A percentile compares a stretch with the other conserved stretches of the same genome.
Conservation (phyloP, 2,329 filamentous ascomycete species). For the Colletotrichum limetticola region DNA sequence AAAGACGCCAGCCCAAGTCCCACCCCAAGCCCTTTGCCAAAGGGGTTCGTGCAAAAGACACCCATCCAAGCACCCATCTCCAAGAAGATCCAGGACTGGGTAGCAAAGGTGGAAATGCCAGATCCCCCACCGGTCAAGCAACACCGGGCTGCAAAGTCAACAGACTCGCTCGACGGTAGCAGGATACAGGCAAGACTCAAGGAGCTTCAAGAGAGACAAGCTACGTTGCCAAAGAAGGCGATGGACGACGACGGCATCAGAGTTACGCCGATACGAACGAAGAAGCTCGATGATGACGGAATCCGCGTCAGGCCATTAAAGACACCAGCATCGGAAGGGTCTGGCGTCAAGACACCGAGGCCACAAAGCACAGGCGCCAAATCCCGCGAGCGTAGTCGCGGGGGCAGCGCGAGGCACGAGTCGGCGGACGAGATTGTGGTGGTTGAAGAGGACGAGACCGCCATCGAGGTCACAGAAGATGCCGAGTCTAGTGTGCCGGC, state of each 20-base stretch:
- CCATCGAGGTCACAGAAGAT: conserved; percentile 49
- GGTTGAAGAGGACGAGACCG: conserved; percentile 37
- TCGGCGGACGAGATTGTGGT: conserved; percentile 44
- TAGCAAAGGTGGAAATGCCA: conserved; percentile 62
- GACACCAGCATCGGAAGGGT: conserved; percentile 27
- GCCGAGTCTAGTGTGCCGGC: conserved; percentile 45
- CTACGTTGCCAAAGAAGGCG: conserved; percentile 36
- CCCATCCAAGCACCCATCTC: conserved; percentile 65
- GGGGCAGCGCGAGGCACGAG: conserved; percentile 38
- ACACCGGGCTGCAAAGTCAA: conserved; percentile 50
- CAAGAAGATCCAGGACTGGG: conserved; percentile 72
- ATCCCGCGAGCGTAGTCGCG: conserved; percentile 31
- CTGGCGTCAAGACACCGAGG: conserved; percentile 5
- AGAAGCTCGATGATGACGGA: conserved; percentile 45
- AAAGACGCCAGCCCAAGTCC: conserved; percentile 39
- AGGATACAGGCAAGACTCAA: conserved; percentile 38
- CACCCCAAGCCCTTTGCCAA: conserved; percentile 60
- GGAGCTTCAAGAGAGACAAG: conserved; percentile 31
- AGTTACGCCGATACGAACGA: conserved; percentile 51
- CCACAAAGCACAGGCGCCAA: conserved; percentile 41
- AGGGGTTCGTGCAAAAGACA: conserved; percentile 66
- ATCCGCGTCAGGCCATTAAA: conserved; percentile 45
- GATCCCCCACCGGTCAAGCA: conserved; percentile 49
- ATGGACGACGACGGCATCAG: conserved; percentile 55
- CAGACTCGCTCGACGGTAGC: conserved; percentile 41